Evolutionary conservation across 2,329 filamentous ascomycete species (phyloP), one percentile per base, ranked within the genome.

Genomic region (Incumbomyces delicatus): DNA sequence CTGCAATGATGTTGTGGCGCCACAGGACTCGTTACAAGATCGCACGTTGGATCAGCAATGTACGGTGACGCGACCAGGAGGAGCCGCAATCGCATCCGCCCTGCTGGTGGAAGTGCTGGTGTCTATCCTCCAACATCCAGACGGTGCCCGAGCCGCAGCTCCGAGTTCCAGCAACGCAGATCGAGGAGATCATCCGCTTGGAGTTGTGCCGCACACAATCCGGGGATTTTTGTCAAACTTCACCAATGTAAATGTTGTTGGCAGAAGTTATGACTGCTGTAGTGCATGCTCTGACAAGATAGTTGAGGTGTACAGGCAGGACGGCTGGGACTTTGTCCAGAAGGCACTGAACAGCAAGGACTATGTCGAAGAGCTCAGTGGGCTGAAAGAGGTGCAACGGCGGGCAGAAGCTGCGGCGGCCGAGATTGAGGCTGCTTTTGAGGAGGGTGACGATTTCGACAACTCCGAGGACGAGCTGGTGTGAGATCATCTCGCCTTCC

Each of bases 41-140:
- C 86, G 89, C 57, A 96, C 92, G 0, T 80, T 98, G 10, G 92
- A 98, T 62, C 92, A 98, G 63, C 92, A 96, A 67, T 98, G 92
- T 66, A 98, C 92, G 0, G 92, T 98, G 16, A 98, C 92, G 2
- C 80, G 92, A 8, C 92, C 92, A 0, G 92, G 92, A 13, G 81
- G 95, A 31, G 90, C 92, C 12, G 83, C 88, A 8, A 92, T 95
- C 47, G 92, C 92, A 6, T 95, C 92, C 2, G 87, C 87, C 2
- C 74, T 94, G 30, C 75, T 95, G 5, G 90, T 96, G 40, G 92
- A 98, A 64, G 74, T 96, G 4, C 75, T 98, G 22, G 81, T 89
- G 8, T 94, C 86, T 49, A 69, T 95, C 31, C 71, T 95, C 8
- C 92, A 98, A 61, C 90, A 95, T 61, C 88, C 89, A 0, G 69